Conservation (phyloP, 495 filamentous ascomycete species). For the Aspergillus carlsbadensis region DNA sequence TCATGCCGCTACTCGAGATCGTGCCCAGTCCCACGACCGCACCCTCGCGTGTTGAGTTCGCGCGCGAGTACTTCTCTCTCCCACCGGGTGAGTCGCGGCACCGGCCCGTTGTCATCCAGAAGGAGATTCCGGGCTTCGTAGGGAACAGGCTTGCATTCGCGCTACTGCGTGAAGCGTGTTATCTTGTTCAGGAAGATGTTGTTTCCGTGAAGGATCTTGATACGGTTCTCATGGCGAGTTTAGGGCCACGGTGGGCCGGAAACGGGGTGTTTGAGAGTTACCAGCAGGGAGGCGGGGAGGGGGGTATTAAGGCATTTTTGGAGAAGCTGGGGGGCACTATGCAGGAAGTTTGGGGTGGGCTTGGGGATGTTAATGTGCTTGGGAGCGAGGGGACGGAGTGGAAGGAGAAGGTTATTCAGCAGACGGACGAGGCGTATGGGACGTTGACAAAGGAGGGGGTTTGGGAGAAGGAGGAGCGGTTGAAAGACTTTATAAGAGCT, state of each 20-base stretch:
- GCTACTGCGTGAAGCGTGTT: slow-evolving; percentile 45
- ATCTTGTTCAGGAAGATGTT: slow-evolving; percentile 47
- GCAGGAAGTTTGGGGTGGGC: slow-evolving; percentile 52
- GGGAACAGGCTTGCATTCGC: slow-evolving; percentile 51
- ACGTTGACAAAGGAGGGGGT: slow-evolving; percentile 18
- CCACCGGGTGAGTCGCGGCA: slow-evolving; percentile 34
- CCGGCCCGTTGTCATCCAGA: slow-evolving; percentile 50
- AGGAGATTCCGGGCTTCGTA: slow-evolving; percentile 55
- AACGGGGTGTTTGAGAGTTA: slow-evolving; percentile 61
- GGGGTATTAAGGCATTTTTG: slow-evolving; percentile 54
- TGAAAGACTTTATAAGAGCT: slow-evolving; percentile 28
- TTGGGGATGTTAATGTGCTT: slow-evolving; percentile 40
- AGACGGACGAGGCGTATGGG: slow-evolving; percentile 40
- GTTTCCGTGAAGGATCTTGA: slow-evolving; percentile 47
- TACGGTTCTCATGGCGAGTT: slow-evolving; percentile 43
- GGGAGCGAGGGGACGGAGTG: slow-evolving; percentile 37
- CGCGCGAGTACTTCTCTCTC: slow-evolving; percentile 48
- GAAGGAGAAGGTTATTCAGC: slow-evolving; percentile 35
- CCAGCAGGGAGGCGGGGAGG: slow-evolving; percentile 57
- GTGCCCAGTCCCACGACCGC: slow-evolving; percentile 48
- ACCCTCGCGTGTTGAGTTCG: slow-evolving; percentile 38
- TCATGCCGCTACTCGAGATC: slow-evolving; percentile 62
- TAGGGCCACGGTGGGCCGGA: slow-evolving; percentile 58
- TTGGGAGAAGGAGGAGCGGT: slow-evolving; percentile 29
- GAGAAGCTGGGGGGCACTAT: slow-evolving; percentile 57